Evolutionary conservation across 257 asterid species (phyloP).

Genomic region (Osmanthus fragrans): DNA sequence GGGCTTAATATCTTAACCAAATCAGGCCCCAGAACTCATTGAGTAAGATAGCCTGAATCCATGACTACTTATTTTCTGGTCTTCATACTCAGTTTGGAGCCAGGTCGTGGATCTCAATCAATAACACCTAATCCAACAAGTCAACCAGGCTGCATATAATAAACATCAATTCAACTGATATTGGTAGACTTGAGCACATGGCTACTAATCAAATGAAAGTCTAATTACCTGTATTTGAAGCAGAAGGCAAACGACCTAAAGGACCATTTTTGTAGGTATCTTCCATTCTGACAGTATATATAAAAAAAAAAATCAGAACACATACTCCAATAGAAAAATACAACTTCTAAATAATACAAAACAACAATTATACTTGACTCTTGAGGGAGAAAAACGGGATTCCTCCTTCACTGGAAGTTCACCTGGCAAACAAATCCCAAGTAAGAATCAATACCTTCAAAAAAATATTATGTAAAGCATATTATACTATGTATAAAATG

Average conservation of each 20-base stretch:
- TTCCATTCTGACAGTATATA: slow-evolving; percentile 56
- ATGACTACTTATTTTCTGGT: neutral
- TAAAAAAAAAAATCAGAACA: slow-evolving; percentile 24
- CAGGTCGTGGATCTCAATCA: neutral
- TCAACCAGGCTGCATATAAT: neutral
- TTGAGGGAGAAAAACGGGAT: slow-evolving; percentile 56
- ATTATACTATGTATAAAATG: neutral
- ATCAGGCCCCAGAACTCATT: neutral
- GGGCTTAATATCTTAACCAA: neutral
- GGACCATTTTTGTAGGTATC: slow-evolving; percentile 68
- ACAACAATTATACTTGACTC: slow-evolving; percentile 62
- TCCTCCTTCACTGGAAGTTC: slow-evolving; percentile 72
- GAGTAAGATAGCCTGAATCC: neutral
- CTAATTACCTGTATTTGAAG: slow-evolving; percentile 53
- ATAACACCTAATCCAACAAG: neutral
- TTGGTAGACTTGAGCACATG: neutral
- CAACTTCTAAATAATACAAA: slow-evolving; percentile 16
- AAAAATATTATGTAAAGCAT: neutral
- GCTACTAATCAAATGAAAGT: slow-evolving; percentile 13
- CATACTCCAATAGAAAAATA: slow-evolving; percentile 20
- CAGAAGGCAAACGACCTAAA: slow-evolving; percentile 59
- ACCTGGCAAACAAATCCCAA: slow-evolving; percentile 51
- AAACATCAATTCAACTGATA: slow-evolving; percentile 17
- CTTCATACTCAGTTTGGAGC: neutral
- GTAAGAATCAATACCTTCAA: slow-evolving; percentile 20